Evolutionary conservation across 176 grass and related monocot species (phyloP).

Genomic region (Aegilops bicornis): DNA sequence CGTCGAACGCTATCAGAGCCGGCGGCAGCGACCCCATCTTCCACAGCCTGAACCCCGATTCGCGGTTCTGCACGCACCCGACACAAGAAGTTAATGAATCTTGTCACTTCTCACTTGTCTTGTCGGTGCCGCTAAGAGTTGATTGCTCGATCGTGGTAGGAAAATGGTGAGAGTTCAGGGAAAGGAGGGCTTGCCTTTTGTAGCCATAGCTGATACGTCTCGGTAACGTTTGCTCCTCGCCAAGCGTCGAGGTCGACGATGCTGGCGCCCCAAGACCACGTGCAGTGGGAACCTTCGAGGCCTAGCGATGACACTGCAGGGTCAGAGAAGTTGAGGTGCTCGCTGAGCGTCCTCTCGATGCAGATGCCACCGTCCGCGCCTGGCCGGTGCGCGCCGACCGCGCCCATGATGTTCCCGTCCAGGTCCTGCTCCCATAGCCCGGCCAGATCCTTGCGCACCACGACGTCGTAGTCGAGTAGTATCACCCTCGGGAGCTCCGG

Average conservation of each 20-base stretch:
- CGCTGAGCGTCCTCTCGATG: slow-evolving; percentile 49
- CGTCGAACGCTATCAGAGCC: slow-evolving; percentile 74
- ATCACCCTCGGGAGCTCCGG: slow-evolving; percentile 72
- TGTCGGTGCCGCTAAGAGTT: neutral
- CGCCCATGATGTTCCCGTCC: slow-evolving; percentile 65
- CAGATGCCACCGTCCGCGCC: slow-evolving; percentile 38
- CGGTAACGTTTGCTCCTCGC: slow-evolving; percentile 65
- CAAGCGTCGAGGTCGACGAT: slow-evolving; percentile 76
- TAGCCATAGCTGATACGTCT: slow-evolving; percentile 70
- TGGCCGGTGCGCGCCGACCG: slow-evolving; percentile 36
- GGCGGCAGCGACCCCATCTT: slow-evolving; percentile 66
- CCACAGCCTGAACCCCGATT: slow-evolving; percentile 65
- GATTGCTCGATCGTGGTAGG: neutral
- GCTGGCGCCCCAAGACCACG: slow-evolving; percentile 78
- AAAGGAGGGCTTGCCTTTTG: slow-evolving; percentile 50
- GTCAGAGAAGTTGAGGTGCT: slow-evolving; percentile 81
- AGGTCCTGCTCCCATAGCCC: slow-evolving; percentile 72
- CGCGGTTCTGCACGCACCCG: slow-evolving; percentile 67
- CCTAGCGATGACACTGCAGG: slow-evolving; percentile 35
- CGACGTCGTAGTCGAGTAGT: slow-evolving; percentile 87
- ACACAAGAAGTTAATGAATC: neutral
- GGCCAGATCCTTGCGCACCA: slow-evolving; percentile 72
- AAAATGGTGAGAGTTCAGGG: neutral
- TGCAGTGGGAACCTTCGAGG: slow-evolving; percentile 40
- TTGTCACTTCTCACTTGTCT: neutral